Evolutionary conservation across 371 early-diverging fungal species (phyloP), one percentile per base, ranked within the genome.

Genomic region (Coemansia linderi): DNA sequence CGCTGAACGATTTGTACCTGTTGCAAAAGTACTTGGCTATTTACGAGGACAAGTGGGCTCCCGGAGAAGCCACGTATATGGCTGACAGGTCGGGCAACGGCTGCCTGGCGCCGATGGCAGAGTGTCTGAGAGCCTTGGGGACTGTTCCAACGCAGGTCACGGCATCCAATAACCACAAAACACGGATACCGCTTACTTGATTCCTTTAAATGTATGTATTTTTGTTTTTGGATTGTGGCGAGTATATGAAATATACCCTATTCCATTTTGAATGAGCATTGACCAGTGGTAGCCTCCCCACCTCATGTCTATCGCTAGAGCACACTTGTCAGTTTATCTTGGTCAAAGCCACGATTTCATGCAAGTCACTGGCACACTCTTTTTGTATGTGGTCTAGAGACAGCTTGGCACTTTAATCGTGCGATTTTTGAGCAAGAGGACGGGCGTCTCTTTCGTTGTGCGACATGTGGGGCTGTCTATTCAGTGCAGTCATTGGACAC

Each of bases 1-100:
- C 72, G 31, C 62, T 75, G 37, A 75, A 75, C 44, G 76, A 75
- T 59, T 62, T 75, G 65, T 75, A 75, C 44, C 9, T 75, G 68
- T 61, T 75, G 59, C 76, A 75, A 65, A 75, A 75, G 62, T 75
- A 75, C 59, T 68, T 75, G 41, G 46, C 36, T 10, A 44, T 72
- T 65, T 75, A 75, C 44, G 54, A 61, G 59, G 72, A 75, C 29
- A 65, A 72, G 19, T 75, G 76, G 76, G 43, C 52, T 12, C 40
- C 67, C 1, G 67, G 48, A n/a, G 75, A 75, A 61, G 10, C 68
- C 29, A 22, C 37, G 40, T 33, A 41, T 36, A 43, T 59, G n/a
- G 43, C 58, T 4, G 44, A 24, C 24, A 43, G 37, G 4, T 31
- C 3, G 9, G 19, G 29, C 15, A 44, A 13, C 13, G 43, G 12